These are phyloP conservation scores for Clarireedia homoeocarpa DNA, from an alignment of 2,329 filamentous ascomycete genomes.

Conservation along the genomic window DNA sequence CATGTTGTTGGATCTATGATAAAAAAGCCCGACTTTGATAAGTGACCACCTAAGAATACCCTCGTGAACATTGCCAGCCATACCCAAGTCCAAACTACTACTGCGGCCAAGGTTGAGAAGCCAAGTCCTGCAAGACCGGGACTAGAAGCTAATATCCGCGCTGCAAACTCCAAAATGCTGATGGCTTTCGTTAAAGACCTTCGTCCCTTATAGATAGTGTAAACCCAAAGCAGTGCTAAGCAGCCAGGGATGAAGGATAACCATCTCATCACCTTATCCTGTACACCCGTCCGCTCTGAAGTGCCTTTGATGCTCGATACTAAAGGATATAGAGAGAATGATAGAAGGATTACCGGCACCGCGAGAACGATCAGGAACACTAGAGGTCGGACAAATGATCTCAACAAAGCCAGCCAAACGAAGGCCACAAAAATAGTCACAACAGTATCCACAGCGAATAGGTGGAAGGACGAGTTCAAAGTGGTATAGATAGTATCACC, in stretches of 20 bases:
- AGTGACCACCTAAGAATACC: slow-evolving; percentile 87
- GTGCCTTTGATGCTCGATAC: slow-evolving; percentile 78
- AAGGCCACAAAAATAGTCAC: slow-evolving; percentile 84
- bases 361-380: slow-evolving; percentile 74
- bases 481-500: slow-evolving; percentile 94
- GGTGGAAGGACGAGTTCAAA: slow-evolving; percentile 76
- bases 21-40: slow-evolving; percentile 59
- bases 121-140: slow-evolving; percentile 78
- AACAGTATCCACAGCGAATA: slow-evolving; percentile 84
- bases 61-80: slow-evolving; percentile 97
- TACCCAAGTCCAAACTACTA: slow-evolving; percentile 87
- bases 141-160: slow-evolving; percentile 77
- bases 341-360: slow-evolving; percentile 78
- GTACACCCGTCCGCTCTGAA: slow-evolving; percentile 67
- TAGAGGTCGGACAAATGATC: slow-evolving; percentile 80
- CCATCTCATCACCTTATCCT: slow-evolving; percentile 87
- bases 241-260: slow-evolving; percentile 68
- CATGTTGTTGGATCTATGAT: slow-evolving; percentile 83
- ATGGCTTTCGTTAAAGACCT: slow-evolving; percentile 76
- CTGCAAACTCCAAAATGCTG: slow-evolving; percentile 85
- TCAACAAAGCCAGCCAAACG: slow-evolving; percentile 80
- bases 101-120: slow-evolving; percentile 63
- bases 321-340: slow-evolving; percentile 86
- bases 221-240: slow-evolving; percentile 71
- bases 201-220: slow-evolving; percentile 73